phyloP scores from a whole-genome alignment of 129 eudicot species.

The Artemisia annua region DNA sequence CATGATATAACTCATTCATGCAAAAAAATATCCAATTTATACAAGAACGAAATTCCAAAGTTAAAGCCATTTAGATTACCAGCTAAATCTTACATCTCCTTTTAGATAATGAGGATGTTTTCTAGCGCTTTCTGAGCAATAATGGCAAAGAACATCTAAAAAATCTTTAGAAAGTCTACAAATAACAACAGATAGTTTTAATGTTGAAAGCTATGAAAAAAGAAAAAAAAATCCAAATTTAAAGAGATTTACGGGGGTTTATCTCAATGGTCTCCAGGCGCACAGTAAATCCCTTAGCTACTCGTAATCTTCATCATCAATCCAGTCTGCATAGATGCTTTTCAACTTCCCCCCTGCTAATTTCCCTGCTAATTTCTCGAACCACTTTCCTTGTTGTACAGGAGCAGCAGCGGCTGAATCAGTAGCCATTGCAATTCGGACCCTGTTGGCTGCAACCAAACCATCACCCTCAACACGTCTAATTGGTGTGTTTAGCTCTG shows the following conservation, averaged over 20 bases:
- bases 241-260: not conserved
- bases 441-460: slow-evolving; percentile 26
- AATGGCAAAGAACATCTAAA: slow-evolving; percentile 14
- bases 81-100: not conserved
- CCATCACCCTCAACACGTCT: slow-evolving; percentile 40
- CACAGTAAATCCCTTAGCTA: not conserved
- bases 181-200: not conserved
- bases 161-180: slow-evolving; percentile 2
- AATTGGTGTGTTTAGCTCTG: slow-evolving; percentile 49
- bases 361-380: slow-evolving; percentile 42
- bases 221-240: not conserved
- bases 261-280: not conserved
- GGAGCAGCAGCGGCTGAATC: slow-evolving; percentile 29
- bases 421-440: slow-evolving; percentile 16
- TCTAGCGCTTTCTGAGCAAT: slow-evolving; percentile 6
- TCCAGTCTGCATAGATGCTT: slow-evolving; percentile 81
- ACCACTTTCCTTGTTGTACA: slow-evolving; percentile 26
- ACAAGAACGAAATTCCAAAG: not conserved
- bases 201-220: slow-evolving; percentile 2
- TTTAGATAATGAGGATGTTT: not conserved
- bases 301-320: slow-evolving; percentile 52
- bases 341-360: slow-evolving; percentile 46
- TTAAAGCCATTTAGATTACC: not conserved
- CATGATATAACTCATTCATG: not conserved
- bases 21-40: not conserved